A percentile compares a stretch with the other conserved stretches of the same genome.
Conservation (phyloP, 768 basidiomycete species). For the Coprinopsis cinerea region DNA sequence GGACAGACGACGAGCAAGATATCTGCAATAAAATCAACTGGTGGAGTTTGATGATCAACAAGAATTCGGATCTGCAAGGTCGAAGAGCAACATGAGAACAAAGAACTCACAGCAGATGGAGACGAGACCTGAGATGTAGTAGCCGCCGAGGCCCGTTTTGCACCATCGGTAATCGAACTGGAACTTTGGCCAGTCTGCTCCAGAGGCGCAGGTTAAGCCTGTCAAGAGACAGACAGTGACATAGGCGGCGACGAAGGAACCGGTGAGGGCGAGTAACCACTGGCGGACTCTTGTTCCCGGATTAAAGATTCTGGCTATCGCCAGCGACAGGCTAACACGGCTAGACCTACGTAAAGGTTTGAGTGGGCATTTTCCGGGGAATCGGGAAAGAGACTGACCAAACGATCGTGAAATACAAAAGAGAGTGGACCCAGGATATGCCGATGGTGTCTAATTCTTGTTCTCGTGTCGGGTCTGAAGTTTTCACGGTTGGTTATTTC, state of each 20-base stretch:
- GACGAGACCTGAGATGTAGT: not conserved
- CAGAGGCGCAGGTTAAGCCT: slow-evolving; percentile 5
- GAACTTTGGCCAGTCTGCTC: not conserved
- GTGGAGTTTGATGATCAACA: not conserved
- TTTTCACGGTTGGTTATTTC: too few species aligned
- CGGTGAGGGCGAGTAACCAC: slow-evolving; percentile 3
- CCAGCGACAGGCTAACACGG: slow-evolving; percentile 12
- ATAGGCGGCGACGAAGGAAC: slow-evolving; percentile 4
- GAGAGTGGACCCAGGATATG: slow-evolving; percentile 11
- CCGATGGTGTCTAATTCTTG: slow-evolving; percentile 1
- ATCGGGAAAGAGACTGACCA: slow-evolving; percentile 4
- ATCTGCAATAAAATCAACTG: slow-evolving; percentile 23
- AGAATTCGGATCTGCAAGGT: not conserved
- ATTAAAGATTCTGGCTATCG: slow-evolving; percentile 13
- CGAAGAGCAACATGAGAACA: not conserved
- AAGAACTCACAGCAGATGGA: not conserved
- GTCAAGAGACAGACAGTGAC: slow-evolving; percentile 2
- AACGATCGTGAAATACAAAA: slow-evolving; percentile 6
- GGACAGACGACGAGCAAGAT: slow-evolving; percentile 20
- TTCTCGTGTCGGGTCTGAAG: not conserved
- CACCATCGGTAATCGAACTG: slow-evolving; percentile 1
- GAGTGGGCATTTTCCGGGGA: not conserved
- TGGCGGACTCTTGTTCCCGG: slow-evolving; percentile 10
- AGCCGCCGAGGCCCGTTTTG: not conserved
- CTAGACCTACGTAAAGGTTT: slow-evolving; percentile 6